phyloP scores from a whole-genome alignment of 169 alveolate species.

The Plasmodium ovale region DNA sequence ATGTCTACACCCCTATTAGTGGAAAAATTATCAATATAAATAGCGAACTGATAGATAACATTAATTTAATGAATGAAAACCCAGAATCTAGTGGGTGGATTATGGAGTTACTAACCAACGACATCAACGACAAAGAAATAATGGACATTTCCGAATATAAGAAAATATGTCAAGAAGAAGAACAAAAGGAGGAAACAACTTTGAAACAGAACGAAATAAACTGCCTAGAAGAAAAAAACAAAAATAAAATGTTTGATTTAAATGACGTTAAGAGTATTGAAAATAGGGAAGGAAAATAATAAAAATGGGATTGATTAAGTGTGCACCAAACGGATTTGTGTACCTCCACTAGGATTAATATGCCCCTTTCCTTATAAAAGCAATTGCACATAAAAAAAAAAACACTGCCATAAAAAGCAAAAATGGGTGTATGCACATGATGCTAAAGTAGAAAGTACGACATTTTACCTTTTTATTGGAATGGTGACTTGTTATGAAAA shows the following conservation, averaged over 20 bases:
- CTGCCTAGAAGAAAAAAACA: slow-evolving; percentile 57
- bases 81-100: slow-evolving; percentile 87
- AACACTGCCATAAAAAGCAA: no score
- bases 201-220: slow-evolving; percentile 54
- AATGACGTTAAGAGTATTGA: slow-evolving; percentile 50
- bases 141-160: slow-evolving; percentile 60
- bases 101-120: slow-evolving; percentile 51
- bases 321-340: no score
- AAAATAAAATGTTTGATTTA: slow-evolving; percentile 51
- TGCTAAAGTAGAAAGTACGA: no score
- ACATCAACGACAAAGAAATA: slow-evolving; percentile 75
- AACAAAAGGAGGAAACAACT: slow-evolving; percentile 38
- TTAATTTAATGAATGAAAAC: slow-evolving; percentile 77
- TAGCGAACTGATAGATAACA: slow-evolving; percentile 60
- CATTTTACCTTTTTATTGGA: no score
- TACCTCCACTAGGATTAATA: no score
- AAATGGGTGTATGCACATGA: no score
- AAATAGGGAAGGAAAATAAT: slow-evolving; percentile 1
- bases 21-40: slow-evolving; percentile 81
- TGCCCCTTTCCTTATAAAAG: background rate
- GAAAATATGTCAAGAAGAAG: slow-evolving; percentile 69
- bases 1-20: slow-evolving; percentile 81
- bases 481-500: no score
- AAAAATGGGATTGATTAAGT: background rate
- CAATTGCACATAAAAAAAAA: background rate